Base-by-base conservation (phyloP, 2,329 filamentous ascomycete genomes). In the Chalaropsis ovoidea region DNA sequence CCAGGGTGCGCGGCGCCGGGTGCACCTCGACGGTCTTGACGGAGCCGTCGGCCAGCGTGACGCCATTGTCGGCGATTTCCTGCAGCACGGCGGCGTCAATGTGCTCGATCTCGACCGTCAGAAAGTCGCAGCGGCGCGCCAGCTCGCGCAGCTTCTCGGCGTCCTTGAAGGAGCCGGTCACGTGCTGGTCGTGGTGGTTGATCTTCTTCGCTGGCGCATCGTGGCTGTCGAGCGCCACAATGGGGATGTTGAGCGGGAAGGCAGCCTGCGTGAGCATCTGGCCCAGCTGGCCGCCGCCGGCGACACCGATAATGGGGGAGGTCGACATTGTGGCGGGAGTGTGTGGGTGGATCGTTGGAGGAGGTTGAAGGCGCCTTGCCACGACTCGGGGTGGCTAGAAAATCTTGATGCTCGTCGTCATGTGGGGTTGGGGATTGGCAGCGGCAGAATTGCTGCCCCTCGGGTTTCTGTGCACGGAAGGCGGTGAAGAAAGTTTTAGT, bases 61-160 rank as follows among this genome's bases (percentile, higher is more conserved):
- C 84, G 42, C 86, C 84, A 64, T 80, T 78, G 17, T 83, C 82
- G 3, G 83, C 84, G 66, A 96, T 85, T 72, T 95, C 89, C 75
- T 96, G 90, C 3, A 96, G 82, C 27, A 94, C 87, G 64, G 90
- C 80, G n/a, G 90, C 94, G 75, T 96, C 85, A 67, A 96, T 88
- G 76, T 96, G 93, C 79, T 97, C 93, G 69, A 96, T 96, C 76
- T 97, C 93, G 15, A 95, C 89, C 0, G 91, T 96, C 68, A 96
- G 79, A 17, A 95, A 84, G 73, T 95, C 89, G 71, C 86, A 90
- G 42, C 80, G 77, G 47, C 82, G 77, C 1, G 93, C 91, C n/a
- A 97, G 80, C 74, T 90, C 81, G 54, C 86, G 84, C 69, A 97
- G 91, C 69, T 89, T 87, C 42, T 83, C 82, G 0, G 86, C 79